phyloP scores from a whole-genome alignment of 306 rosid species.

The Medicago ruthenica region DNA sequence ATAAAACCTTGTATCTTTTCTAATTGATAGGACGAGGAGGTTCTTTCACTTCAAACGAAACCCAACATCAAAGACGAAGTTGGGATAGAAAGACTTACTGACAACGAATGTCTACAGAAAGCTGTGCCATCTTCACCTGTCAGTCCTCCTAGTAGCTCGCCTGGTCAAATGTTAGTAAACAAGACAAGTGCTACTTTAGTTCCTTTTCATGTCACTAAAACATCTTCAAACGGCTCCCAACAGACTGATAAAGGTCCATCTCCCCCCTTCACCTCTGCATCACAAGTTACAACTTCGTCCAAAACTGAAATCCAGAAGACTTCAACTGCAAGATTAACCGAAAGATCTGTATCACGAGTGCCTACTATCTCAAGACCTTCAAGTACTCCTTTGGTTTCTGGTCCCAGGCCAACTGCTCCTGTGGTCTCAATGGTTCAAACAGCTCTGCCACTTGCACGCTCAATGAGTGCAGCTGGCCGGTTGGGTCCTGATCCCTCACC shows the following conservation, averaged over 20 bases:
- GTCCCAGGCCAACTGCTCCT: slow-evolving; percentile 75
- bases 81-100: slow-evolving; percentile 60
- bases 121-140: slow-evolving; percentile 33
- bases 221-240: slow-evolving; percentile 53
- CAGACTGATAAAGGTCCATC: slow-evolving; percentile 61
- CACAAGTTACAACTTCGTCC: slow-evolving; percentile 50
- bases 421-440: slow-evolving; percentile 79
- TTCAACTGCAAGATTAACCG: slow-evolving; percentile 58
- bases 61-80: slow-evolving; percentile 60
- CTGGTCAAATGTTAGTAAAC: slow-evolving; percentile 50
- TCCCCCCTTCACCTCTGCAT: slow-evolving; percentile 51
- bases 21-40: slow-evolving; percentile 66
- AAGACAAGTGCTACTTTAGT: slow-evolving; percentile 52
- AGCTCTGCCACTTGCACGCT: slow-evolving; percentile 74
- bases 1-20: slow-evolving; percentile 42
- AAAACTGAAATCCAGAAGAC: slow-evolving; percentile 68
- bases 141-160: slow-evolving; percentile 53
- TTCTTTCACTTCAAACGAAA: slow-evolving; percentile 59
- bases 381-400: slow-evolving; percentile 86
- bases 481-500: slow-evolving; percentile 89
- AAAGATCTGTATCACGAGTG: slow-evolving; percentile 57
- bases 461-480: slow-evolving; percentile 85
- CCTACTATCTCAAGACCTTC: slow-evolving; percentile 80
- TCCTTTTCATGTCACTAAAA: slow-evolving; percentile 54
- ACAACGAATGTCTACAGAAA: slow-evolving; percentile 57